These are phyloP conservation scores for Macrophomina phaseolina DNA, from an alignment of 2,329 filamentous ascomycete species.

Conservation along the genomic window DNA sequence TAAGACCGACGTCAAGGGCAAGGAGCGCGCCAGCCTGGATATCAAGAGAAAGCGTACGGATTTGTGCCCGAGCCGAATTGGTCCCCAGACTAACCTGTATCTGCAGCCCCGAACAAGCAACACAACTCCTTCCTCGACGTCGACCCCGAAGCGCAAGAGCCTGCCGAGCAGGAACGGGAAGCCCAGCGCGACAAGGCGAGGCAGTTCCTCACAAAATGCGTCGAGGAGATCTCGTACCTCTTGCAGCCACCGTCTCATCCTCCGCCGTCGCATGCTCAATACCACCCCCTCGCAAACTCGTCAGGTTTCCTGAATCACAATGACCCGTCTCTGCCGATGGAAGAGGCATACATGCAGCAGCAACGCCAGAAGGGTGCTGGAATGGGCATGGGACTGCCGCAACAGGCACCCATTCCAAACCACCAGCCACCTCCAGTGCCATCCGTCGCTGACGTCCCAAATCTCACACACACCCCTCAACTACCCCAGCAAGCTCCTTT, in stretches of 20 bases:
- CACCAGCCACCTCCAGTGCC: conserved; percentile 64
- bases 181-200: conserved; percentile 67
- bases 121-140: conserved; percentile 60
- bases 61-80: no score
- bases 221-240: conserved; percentile 72
- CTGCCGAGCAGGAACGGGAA: conserved; percentile 60
- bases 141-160: conserved; percentile 49
- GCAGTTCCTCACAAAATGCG: conserved; percentile 67
- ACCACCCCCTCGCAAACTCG: conserved; percentile 44
- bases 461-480: conserved; percentile 44
- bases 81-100: not conserved
- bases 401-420: conserved; percentile 58
- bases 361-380: conserved; percentile 48
- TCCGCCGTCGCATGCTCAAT: conserved; percentile 57
- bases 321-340: conserved; percentile 61
- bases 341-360: conserved; percentile 64
- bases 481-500: conserved; percentile 48
- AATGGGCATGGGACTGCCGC: conserved; percentile 41
- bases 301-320: conserved; percentile 54
- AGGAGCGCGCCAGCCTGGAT: conserved; percentile 29
- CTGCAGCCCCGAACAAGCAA: conserved; percentile 53
- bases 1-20: conserved; percentile 39
- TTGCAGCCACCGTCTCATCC: conserved; percentile 69
- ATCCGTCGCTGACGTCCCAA: conserved; percentile 50
- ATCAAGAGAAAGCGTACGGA: conserved; percentile 25